A percentile compares a stretch with the other conserved stretches of the same genome.
Evolutionary conservation across 2,329 filamentous ascomycete genomes (phyloP).

Genomic region (Arachnomyces sp.): DNA sequence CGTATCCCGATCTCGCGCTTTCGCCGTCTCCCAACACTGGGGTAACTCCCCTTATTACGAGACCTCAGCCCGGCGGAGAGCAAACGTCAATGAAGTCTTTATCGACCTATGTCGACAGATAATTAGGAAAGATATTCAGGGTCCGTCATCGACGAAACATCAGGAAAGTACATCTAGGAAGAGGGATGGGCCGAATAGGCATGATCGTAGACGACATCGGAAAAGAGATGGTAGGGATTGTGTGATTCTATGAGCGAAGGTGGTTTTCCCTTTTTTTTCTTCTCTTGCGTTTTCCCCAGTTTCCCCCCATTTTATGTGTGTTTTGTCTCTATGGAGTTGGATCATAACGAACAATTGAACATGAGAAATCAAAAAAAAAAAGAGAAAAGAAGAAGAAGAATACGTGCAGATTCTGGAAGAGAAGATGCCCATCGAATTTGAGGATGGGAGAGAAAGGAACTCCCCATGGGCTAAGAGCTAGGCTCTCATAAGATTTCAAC

Average conservation of each 20-base stretch:
- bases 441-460: too few relatives aligned
- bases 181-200: constrained; percentile 26
- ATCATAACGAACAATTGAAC: constrained; percentile 2
- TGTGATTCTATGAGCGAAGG: constrained; percentile 18
- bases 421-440: too few relatives aligned
- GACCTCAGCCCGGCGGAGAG: constrained; percentile 71
- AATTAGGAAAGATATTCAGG: constrained; percentile 57
- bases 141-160: constrained; percentile 26
- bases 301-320: constrained; percentile 2
- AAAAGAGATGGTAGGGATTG: constrained; percentile 26
- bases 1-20: constrained; percentile 70
- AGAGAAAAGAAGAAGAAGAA: too few relatives aligned
- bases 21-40: constrained; percentile 80
- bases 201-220: constrained; percentile 24
- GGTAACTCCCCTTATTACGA: constrained; percentile 84
- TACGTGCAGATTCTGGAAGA: too few relatives aligned
- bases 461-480: too few relatives aligned
- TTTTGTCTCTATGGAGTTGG: constrained; percentile 8
- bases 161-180: constrained; percentile 23
- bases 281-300: not conserved
- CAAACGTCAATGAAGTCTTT: constrained; percentile 88
- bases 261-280: not conserved
- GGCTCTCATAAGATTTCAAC: too few relatives aligned
- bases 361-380: too few relatives aligned
- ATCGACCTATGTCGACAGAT: constrained; percentile 77